These are phyloP conservation scores for Solanum lycopersicoides DNA, from an alignment of 257 asterid species.

Conservation along the genomic window DNA sequence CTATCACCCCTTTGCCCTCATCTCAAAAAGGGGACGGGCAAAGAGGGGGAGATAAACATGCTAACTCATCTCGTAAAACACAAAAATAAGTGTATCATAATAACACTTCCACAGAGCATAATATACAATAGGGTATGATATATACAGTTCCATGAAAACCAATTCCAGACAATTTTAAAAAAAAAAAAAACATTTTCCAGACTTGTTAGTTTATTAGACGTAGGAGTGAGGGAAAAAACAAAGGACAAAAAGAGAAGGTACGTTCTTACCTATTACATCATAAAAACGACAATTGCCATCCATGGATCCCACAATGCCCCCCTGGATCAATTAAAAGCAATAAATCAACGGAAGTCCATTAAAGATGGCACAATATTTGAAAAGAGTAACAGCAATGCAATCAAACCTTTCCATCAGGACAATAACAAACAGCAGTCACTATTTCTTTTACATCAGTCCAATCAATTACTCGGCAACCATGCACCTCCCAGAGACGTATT, in stretches of 20 bases:
- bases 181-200: not conserved
- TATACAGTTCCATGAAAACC: not conserved
- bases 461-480: conserved; percentile 59
- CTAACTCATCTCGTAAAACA: not conserved
- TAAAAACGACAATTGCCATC: conserved; percentile 71
- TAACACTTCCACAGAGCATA: not conserved
- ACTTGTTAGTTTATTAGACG: not conserved
- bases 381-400: not conserved
- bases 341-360: not conserved
- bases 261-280: conserved; percentile 45
- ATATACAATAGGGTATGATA: not conserved
- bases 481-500: conserved; percentile 75
- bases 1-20: not conserved
- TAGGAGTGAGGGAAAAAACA: not conserved
- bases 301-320: conserved; percentile 82
- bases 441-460: conserved; percentile 77
- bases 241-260: not conserved
- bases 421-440: conserved; percentile 62
- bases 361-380: not conserved
- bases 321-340: conserved; percentile 28
- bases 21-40: not conserved
- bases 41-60: not conserved
- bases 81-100: not conserved
- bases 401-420: conserved; percentile 77
- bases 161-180: not conserved